Conservation (phyloP, 164 flowering plant genomes). For the Santalum album region DNA sequence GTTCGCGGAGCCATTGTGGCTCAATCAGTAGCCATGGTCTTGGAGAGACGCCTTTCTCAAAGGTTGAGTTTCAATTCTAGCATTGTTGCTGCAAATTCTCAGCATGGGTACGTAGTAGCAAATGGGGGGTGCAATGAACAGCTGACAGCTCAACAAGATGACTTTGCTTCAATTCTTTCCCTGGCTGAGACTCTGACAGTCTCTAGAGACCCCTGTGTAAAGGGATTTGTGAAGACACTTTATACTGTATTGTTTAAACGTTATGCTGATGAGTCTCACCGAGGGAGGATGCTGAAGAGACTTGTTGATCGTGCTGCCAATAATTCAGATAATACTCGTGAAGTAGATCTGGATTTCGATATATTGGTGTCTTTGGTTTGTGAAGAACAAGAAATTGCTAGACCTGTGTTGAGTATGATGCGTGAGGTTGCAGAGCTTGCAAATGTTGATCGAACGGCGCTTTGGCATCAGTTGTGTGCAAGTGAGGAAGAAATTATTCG, state of each 20-base stretch:
- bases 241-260: constrained; percentile 69
- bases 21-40: constrained; percentile 65
- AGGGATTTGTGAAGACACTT: constrained; percentile 69
- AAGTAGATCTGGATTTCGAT: constrained; percentile 71
- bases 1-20: constrained; percentile 62
- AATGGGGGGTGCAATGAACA: constrained; percentile 48
- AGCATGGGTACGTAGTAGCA: constrained; percentile 26
- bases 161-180: constrained; percentile 69
- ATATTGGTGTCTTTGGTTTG: constrained; percentile 49
- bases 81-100: constrained; percentile 38
- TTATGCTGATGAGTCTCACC: constrained; percentile 62
- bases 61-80: constrained; percentile 33
- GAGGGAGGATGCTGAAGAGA: constrained; percentile 76
- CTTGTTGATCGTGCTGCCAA: constrained; percentile 79
- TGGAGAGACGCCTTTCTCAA: constrained; percentile 74
- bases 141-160: constrained; percentile 44
- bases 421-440: constrained; percentile 93
- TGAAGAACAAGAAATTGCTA: constrained; percentile 61
- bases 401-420: constrained; percentile 85
- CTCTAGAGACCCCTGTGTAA: constrained; percentile 61
- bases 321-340: constrained; percentile 54
- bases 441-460: constrained; percentile 85
- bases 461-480: constrained; percentile 93
- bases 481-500: constrained; percentile 79
- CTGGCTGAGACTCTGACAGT: constrained; percentile 87